phyloP scores from a whole-genome alignment of 1,284 basidiomycete species.

The Leccinum subrobustum region DNA sequence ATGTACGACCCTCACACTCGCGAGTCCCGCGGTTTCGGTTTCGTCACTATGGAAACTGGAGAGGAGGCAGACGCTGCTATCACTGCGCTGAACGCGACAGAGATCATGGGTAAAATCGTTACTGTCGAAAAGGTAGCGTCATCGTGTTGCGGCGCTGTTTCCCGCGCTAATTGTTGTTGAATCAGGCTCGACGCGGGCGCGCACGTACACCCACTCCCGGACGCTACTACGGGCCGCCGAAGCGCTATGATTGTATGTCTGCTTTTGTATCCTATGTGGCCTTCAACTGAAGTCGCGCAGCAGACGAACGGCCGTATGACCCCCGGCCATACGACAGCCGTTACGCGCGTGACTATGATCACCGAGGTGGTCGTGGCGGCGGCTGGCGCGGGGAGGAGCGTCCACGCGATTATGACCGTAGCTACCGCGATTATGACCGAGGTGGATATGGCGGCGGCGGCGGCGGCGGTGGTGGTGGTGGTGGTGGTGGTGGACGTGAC shows the following conservation, averaged over 20 bases:
- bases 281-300: constrained; percentile 6
- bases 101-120: constrained; percentile 83
- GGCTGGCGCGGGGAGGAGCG: constrained; percentile 35
- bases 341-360: constrained; percentile 65
- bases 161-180: constrained; percentile 11
- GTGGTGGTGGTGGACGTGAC: constrained; percentile 28
- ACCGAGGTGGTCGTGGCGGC: constrained; percentile 45
- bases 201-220: constrained; percentile 96
- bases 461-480: background rate
- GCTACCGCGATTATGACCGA: background rate
- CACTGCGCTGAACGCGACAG: constrained; percentile 77
- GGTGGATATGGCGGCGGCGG: constrained; percentile 13
- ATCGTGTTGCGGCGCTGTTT: background rate
- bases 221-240: constrained; percentile 89
- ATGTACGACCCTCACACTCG: constrained; percentile 97
- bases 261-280: constrained; percentile 7
- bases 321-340: constrained; percentile 80
- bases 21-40: constrained; percentile 96
- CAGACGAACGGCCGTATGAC: constrained; percentile 76
- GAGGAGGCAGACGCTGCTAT: constrained; percentile 93
- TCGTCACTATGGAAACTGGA: constrained; percentile 89
- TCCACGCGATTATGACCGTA: constrained; percentile 41
- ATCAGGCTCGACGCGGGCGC: constrained; percentile 91
- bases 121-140: constrained; percentile 80
- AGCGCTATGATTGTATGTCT: constrained; percentile 61